Evolutionary conservation across 345 rosid genomes (phyloP), one percentile per base, ranked within the genome.

Genomic region (Moricandia arvensis): DNA sequence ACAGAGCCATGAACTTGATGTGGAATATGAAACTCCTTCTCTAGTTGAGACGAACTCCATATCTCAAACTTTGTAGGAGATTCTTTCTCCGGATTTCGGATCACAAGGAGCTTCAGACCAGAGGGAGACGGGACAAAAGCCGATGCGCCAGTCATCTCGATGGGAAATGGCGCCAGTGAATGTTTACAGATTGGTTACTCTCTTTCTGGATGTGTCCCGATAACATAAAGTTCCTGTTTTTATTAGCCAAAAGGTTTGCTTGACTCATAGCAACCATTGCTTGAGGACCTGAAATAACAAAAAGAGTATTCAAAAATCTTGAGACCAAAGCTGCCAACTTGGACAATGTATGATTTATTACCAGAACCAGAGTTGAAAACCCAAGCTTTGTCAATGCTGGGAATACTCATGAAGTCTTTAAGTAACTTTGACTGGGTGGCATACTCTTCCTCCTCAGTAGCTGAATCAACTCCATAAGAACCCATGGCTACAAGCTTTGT

Each of bases 101-200:
- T 65, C 1, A 89, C 86, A 66, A 95, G 88, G 76, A 95, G 88
- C 86, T 87, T 90, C 61, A 86, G 75, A 26, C 97, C 97, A 18
- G 91, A 90, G 6, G 97, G 97, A 17, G 99, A 92, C 12, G 99
- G 97, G 73, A 84, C 78, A 41, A 86, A 75, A 53, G 86, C 77
- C 8, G 99, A 84, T 29, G 85, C 89, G 16, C 85, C 91, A 9
- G 85, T 75, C 93, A 88, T 83, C 88, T 95, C 97, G 1, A 89
- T 29, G 15, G 99, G 98, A 83, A 95, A 95, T 10, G 93, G 87
- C 10, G 90, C 97, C 99, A 92, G 27, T 83, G 83, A 74, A 95
- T 84, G 63, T 75, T 80, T 5, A 82, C 74, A 45, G 86, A 74
- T 67, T 81, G 72, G 33, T 64, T 62, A 79, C 69, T 80, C 49